Evolutionary conservation across 2,329 filamentous ascomycete species (phyloP), one percentile per base, ranked within the genome.

Genomic region (Blastomyces silverae): DNA sequence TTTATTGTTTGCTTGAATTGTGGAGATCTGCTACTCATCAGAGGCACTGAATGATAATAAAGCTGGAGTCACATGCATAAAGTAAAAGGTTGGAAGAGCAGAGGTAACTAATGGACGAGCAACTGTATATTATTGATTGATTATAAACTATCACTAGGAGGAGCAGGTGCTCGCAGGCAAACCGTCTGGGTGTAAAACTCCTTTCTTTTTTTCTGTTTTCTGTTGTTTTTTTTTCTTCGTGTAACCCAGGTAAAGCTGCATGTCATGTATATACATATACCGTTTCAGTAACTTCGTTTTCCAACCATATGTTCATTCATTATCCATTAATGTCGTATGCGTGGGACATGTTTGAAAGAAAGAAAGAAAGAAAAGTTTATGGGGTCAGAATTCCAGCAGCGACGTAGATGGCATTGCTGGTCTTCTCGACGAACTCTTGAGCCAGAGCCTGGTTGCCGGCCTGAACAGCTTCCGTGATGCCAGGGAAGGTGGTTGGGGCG

Each of bases 401-500:
- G n/a, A 66, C 59, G 55, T 69, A 66, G 37, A 72, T 69, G 3
- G 68, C 70, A 56, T 66, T 67, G 48, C 67, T 68, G 8, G 70
- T 69, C 64, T 66, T 69, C 50, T 67, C 67, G 17, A 72, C 68
- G 67, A 67, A 71, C 57, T 67, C 66, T 52, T 70, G 58, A 13
- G 71, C 71, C 17, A 69, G 64, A 2, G 67, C 68, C 20, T 67
- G 65, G 65, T 71, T 69, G 8, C 66, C 65, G 22, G 63, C 70
- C 34, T 73, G 68, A 10, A 75, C 62, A 10, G 70, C 68, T 63
- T 73, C 71, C 3, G 68, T 69, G 50, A 72, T 63, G 4, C 71
- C 71, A 8, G 70, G 70, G 64, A 67, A 73, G 31, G 67, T 69
- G 3, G 69, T 69, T 7, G 69, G 68, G 7, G 70, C 70, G 44